Percentiles rank a stretch among this genome's conserved stretches.
These are phyloP conservation scores for Rhizophlyctis rosea DNA, from an alignment of 192 early-diverging fungal species.

Conservation along the genomic window DNA sequence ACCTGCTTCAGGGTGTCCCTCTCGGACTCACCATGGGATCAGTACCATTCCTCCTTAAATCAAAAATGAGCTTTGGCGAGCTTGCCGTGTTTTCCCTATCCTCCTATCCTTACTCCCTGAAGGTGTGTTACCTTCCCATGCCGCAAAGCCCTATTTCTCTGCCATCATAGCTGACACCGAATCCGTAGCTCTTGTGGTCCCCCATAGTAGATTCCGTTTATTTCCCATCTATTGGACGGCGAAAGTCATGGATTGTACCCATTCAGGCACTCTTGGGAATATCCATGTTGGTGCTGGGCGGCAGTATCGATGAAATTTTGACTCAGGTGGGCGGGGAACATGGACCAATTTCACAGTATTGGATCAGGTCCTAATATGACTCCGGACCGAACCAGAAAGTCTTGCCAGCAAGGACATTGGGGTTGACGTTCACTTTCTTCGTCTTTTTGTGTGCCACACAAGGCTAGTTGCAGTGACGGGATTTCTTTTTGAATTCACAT, in stretches of 20 bases:
- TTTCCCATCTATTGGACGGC: conserved; percentile 73
- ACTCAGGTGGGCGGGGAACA: conserved; percentile 47
- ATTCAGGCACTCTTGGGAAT: conserved; percentile 86
- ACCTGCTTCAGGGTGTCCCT: conserved; percentile 93
- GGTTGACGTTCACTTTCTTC: conserved; percentile 71
- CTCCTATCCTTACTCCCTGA: conserved; percentile 95
- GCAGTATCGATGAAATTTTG: conserved; percentile 69
- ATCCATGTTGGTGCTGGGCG: conserved; percentile 75
- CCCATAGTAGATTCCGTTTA: conserved; percentile 94
- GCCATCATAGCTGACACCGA: too few relatives aligned
- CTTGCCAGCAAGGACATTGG: conserved; percentile 67
- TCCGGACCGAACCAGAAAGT: conserved; percentile 30
- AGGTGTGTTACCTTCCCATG: too few relatives aligned
- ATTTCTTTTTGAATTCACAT: conserved; percentile 10
- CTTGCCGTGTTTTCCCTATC: conserved; percentile 93
- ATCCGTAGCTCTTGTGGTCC: conserved; percentile 79
- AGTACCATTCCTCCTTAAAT: conserved; percentile 93
- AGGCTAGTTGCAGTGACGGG: conserved; percentile 39
- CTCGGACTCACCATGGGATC: conserved; percentile 87
- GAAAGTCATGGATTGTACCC: conserved; percentile 99
- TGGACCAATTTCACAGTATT: background rate
- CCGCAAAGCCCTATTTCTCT: too few relatives aligned
- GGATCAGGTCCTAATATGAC: background rate
- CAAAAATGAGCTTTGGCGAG: conserved; percentile 86
- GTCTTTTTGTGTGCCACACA: conserved; percentile 97